These are phyloP conservation scores for Cyclotella distinguenda DNA, from an alignment of 108 stramenopile species.

Conservation along the genomic window DNA sequence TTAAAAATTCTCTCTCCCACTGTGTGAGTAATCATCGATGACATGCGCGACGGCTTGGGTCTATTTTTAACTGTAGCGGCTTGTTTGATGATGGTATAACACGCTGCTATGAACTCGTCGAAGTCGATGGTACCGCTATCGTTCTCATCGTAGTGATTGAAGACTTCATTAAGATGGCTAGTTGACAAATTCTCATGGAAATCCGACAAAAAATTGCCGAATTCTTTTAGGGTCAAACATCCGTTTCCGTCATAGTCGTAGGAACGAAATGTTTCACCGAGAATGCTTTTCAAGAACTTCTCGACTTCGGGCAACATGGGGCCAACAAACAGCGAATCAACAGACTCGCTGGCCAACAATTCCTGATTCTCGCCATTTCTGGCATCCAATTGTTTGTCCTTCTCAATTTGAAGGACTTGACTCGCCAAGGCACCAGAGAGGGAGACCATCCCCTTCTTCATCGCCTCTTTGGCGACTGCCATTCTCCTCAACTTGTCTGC, in stretches of 20 bases:
- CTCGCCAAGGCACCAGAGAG: constrained; percentile 64
- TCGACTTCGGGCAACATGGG: constrained; percentile 47
- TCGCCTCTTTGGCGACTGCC: constrained; percentile 65
- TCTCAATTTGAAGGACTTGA: constrained; percentile 40
- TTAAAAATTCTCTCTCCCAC: constrained; percentile 4
- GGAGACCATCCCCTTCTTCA: constrained; percentile 63
- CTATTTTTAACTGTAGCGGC: too few species aligned
- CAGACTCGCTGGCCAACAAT: neutral
- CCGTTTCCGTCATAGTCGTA: constrained; percentile 84
- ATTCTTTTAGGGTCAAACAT: constrained; percentile 69
- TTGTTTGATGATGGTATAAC: constrained; percentile 66
- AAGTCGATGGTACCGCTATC: constrained; percentile 66
- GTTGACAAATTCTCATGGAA: constrained; percentile 76
- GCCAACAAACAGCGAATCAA: constrained; percentile 4
- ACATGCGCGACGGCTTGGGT: too few species aligned
- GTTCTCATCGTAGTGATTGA: constrained; percentile 72
- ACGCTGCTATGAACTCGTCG: constrained; percentile 89
- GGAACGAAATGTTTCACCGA: constrained; percentile 77
- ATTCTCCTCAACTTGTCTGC: constrained; percentile 66
- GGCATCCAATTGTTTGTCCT: neutral
- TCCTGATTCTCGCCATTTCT: constrained; percentile 9
- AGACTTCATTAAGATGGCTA: constrained; percentile 51
- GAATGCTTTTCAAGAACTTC: constrained; percentile 59
- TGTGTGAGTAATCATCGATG: neutral
- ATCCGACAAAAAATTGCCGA: constrained; percentile 72